phyloP scores from a whole-genome alignment of 306 rosid species.

The Lotus japonicus region DNA sequence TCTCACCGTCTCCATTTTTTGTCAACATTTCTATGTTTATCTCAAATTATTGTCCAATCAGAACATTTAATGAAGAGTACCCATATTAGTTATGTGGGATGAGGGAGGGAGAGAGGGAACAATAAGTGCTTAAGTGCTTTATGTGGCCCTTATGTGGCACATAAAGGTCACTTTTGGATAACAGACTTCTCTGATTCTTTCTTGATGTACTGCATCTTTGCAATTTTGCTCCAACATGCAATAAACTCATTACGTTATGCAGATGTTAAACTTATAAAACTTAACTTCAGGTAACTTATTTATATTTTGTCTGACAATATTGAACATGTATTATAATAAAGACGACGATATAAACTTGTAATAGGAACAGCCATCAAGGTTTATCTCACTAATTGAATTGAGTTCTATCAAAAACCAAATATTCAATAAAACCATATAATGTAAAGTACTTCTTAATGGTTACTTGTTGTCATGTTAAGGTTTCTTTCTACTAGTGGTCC shows the following conservation, averaged over 20 bases:
- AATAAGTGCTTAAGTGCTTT: neutral
- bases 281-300: neutral
- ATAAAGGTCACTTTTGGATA: neutral
- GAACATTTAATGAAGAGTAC: neutral
- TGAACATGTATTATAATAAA: neutral
- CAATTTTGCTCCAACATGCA: neutral
- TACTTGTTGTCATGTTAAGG: constrained; percentile 6
- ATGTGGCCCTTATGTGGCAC: neutral
- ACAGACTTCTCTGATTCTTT: neutral
- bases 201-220: neutral
- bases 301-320: neutral
- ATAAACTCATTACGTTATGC: neutral
- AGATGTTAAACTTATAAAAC: neutral
- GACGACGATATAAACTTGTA: neutral
- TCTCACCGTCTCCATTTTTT: neutral
- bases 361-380: neutral
- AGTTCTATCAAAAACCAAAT: neutral
- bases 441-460: neutral
- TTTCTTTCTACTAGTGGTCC: neutral
- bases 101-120: neutral
- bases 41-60: neutral
- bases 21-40: constrained; percentile 13
- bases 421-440: neutral
- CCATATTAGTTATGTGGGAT: neutral
- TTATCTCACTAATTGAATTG: neutral